These are phyloP conservation scores for Brassica carinata DNA, from an alignment of 345 rosid species.

Conservation along the genomic window DNA sequence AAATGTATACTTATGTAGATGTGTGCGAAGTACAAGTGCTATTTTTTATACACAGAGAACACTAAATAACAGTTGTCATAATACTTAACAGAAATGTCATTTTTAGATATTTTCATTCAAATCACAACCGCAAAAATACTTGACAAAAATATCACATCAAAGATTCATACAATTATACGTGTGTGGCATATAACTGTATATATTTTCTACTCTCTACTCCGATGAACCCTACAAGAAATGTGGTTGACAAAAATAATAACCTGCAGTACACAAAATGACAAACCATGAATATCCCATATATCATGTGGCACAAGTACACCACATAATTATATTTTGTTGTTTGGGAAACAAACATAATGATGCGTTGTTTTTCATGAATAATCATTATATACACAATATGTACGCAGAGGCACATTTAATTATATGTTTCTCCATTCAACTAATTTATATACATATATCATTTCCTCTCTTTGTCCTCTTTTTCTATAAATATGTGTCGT, in stretches of 20 bases:
- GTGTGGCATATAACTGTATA: neutral
- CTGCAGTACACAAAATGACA: constrained; percentile 34
- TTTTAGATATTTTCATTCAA: constrained; percentile 5
- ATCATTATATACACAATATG: constrained; percentile 30
- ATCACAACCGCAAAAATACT: constrained; percentile 27
- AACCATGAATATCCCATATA: constrained; percentile 24
- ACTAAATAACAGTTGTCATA: neutral
- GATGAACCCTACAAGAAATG: constrained; percentile 35
- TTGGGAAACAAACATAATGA: constrained; percentile 41
- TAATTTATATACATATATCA: constrained; percentile 14
- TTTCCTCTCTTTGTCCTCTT: constrained; percentile 26
- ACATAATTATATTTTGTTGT: constrained; percentile 35
- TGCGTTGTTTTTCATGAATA: constrained; percentile 41
- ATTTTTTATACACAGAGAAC: neutral
- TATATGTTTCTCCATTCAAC: constrained; percentile 37
- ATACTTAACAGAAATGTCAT: neutral
- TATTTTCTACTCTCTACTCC: constrained; percentile 22
- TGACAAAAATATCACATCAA: neutral
- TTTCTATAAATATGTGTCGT: constrained; percentile 31
- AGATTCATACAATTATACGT: constrained; percentile 16
- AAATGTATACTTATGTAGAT: neutral
- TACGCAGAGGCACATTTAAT: constrained; percentile 37
- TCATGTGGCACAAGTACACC: constrained; percentile 41
- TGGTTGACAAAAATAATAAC: constrained; percentile 10
- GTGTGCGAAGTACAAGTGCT: neutral